Evolutionary conservation across 441 rosid genomes (phyloP).

Genomic region (Brassica balearica): DNA sequence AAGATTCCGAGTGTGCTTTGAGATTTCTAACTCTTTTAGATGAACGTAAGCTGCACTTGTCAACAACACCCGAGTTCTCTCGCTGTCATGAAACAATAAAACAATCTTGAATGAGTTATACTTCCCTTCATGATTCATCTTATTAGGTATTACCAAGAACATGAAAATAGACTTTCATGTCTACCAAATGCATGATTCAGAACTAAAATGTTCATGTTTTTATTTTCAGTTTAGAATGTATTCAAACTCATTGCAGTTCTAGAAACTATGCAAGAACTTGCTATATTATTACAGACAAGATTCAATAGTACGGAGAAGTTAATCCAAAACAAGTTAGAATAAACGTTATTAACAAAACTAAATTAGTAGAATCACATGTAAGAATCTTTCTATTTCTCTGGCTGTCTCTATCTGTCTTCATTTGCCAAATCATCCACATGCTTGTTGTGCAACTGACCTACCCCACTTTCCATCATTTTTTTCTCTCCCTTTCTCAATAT

Average conservation of each 20-base stretch:
- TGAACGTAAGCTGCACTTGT: slow-evolving; percentile 84
- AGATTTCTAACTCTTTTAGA: slow-evolving; percentile 73
- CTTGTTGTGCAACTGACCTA: slow-evolving; percentile 47
- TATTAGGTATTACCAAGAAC: not conserved
- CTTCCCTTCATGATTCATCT: not conserved
- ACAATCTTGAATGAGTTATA: not conserved
- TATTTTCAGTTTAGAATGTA: not conserved
- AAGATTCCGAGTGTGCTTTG: slow-evolving; percentile 86
- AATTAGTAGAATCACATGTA: slow-evolving; percentile 47
- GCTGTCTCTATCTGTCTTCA: slow-evolving; percentile 19
- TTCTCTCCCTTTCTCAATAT: slow-evolving; percentile 24
- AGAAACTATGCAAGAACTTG: slow-evolving; percentile 1
- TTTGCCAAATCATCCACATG: slow-evolving; percentile 48
- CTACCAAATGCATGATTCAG: not conserved
- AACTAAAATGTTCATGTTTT: not conserved
- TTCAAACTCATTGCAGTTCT: not conserved
- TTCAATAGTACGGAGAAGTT: slow-evolving; percentile 5
- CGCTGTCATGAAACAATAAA: slow-evolving; percentile 52
- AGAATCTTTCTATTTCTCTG: slow-evolving; percentile 31
- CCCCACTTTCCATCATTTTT: slow-evolving; percentile 39
- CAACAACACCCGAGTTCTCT: slow-evolving; percentile 64
- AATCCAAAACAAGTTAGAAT: slow-evolving; percentile 21
- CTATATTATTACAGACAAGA: slow-evolving; percentile 11
- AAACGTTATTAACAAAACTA: slow-evolving; percentile 10
- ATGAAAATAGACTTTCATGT: not conserved